Evolutionary conservation across 345 rosid species (phyloP), one percentile per base, ranked within the genome.

Genomic region (Moricandia moricandioides): DNA sequence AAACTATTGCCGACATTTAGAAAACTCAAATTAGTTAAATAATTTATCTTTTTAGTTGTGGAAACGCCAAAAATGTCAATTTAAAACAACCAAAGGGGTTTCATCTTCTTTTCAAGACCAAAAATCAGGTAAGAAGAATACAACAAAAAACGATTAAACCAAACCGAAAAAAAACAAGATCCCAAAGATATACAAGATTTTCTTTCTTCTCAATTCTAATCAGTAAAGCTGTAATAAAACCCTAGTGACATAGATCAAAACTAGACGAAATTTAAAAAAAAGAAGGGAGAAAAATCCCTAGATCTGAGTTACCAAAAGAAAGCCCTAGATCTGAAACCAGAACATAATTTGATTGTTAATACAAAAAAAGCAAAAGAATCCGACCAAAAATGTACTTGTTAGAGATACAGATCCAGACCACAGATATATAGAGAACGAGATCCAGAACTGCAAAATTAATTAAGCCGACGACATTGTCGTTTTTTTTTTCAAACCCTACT

Each of bases 341-440:
- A 78, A 67, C 52, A 40, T 40, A 3, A 40, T 11, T 59, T 61
- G 73, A 67, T 49, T 52, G 60, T 67, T 30, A 49, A 11, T 8
- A 18, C 56, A 37, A 65, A 57, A 65, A 57, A 58, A 56, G 17
- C 21, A 70, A 67, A 72, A 61, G 60, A 67, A 61, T 35, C 43
- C 4, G 69, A 66, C 49, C 17, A 67, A 8, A 71, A 7, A 10
- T 66, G 73, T 66, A 71, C 63, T 72, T 67, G 47, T 3, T 65
- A 57, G 43, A 45, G 59, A 64, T 11, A 59, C 34, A 71, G 51
- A 77, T 77, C 16, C 47, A 71, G 56, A 57, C 2, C 31, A 29
- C 55, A 66, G 39, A 78, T 72, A 66, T 78, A 72, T 67, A 67
- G 68, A 60, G 73, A 57, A 34, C 7, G 68, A 65, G 49, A 63